phyloP scores from a whole-genome alignment of 306 rosid genomes.

The Cyclanthera cordifolia region DNA sequence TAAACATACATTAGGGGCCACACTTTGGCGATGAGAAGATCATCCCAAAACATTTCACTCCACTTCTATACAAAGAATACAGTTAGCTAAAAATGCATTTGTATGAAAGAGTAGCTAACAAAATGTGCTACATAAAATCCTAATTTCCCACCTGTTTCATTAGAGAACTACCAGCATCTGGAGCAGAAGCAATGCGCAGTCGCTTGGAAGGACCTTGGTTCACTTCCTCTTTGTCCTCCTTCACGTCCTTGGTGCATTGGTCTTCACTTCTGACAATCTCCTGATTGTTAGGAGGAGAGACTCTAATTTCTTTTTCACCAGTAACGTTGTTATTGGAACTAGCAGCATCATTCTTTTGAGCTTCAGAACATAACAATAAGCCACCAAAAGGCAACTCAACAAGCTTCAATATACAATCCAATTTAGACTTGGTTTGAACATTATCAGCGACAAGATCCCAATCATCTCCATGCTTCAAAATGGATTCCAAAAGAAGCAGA shows the following conservation, averaged over 20 bases:
- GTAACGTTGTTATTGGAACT: constrained; percentile 25
- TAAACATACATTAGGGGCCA: not conserved
- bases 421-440: constrained; percentile 62
- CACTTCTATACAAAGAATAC: not conserved
- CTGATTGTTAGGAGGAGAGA: constrained; percentile 32
- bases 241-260: constrained; percentile 31
- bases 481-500: constrained; percentile 81
- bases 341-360: constrained; percentile 22
- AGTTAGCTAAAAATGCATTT: not conserved
- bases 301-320: constrained; percentile 27
- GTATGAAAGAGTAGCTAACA: not conserved
- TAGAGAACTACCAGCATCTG: constrained; percentile 56
- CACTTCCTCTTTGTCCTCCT: constrained; percentile 45
- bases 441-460: constrained; percentile 85
- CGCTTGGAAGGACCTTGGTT: constrained; percentile 54
- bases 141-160: constrained; percentile 68
- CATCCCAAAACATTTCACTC: not conserved
- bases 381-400: constrained; percentile 87
- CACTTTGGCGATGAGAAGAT: not conserved
- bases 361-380: constrained; percentile 43
- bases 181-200: constrained; percentile 34
- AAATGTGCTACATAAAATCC: not conserved
- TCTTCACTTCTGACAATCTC: constrained; percentile 32
- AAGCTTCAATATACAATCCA: constrained; percentile 70
- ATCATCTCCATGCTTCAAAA: constrained; percentile 83